Conservation (phyloP, 129 eudicot species). For the Flaveria brownii region DNA sequence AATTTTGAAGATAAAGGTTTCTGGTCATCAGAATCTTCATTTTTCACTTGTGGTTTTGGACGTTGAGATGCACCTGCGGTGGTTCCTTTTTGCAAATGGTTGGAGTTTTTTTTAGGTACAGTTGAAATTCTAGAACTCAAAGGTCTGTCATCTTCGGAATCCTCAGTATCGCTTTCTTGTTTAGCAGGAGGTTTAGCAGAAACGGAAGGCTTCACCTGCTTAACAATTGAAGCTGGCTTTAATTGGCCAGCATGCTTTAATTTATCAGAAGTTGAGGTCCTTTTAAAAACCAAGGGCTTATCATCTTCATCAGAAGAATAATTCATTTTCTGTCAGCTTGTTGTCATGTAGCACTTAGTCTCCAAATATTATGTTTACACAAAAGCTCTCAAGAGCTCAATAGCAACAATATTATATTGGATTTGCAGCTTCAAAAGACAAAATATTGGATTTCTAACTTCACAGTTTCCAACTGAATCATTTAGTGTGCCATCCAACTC, state of each 20-base stretch:
- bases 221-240: conserved; percentile 21
- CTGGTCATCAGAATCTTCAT: conserved; percentile 69
- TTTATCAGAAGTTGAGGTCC: conserved; percentile 44
- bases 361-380: conserved; percentile 2
- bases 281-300: conserved; percentile 67
- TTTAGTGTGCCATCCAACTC: conserved; percentile 11
- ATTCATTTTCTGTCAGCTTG: conserved; percentile 34
- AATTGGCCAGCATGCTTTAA: conserved; percentile 41
- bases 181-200: conserved; percentile 32
- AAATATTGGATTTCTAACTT: not conserved
- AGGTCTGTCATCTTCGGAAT: conserved; percentile 83
- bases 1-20: conserved; percentile 57
- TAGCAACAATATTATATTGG: not conserved
- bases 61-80: conserved; percentile 24
- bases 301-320: conserved; percentile 69
- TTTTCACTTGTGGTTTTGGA: conserved; percentile 37
- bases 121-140: conserved; percentile 50
- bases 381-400: not conserved
- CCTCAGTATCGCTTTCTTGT: conserved; percentile 50
- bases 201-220: conserved; percentile 25
- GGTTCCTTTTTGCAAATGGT: conserved; percentile 35
- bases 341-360: conserved; percentile 38
- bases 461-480: conserved; percentile 19
- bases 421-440: conserved; percentile 13
- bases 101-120: conserved; percentile 45